Evolutionary conservation across 495 filamentous ascomycete species (phyloP).

Genomic region (Parathielavia appendiculata): DNA sequence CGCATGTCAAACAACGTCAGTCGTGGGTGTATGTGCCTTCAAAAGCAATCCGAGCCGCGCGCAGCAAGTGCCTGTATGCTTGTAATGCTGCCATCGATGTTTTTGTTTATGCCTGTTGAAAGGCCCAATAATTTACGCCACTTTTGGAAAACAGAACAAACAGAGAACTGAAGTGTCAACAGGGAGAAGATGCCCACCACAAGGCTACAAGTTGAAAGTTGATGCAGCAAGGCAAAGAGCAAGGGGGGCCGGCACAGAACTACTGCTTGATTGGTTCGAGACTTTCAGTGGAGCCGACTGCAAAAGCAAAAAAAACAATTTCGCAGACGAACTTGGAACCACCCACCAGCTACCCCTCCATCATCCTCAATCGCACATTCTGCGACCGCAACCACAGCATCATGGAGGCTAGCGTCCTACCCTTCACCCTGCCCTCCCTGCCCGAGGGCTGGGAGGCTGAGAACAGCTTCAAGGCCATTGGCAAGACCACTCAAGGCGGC

Average conservation of each 20-base stretch:
- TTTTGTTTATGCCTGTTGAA: slow-evolving; percentile 26
- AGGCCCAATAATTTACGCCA: slow-evolving; percentile 13
- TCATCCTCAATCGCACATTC: slow-evolving; percentile 3
- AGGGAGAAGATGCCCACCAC: neutral
- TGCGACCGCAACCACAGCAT: slow-evolving; percentile 12
- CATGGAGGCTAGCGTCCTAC: slow-evolving; percentile 38
- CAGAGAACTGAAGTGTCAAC: neutral
- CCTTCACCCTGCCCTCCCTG: slow-evolving; percentile 65
- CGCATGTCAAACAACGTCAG: neutral
- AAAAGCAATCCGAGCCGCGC: slow-evolving; percentile 78
- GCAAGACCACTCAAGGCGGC: slow-evolving; percentile 54
- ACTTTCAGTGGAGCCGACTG: slow-evolving; percentile 3
- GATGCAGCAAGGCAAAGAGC: slow-evolving; percentile 1
- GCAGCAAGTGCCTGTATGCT: slow-evolving; percentile 80
- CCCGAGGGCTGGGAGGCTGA: slow-evolving; percentile 80
- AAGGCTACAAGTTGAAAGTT: neutral
- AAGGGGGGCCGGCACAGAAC: neutral
- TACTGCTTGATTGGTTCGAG: slow-evolving; percentile 5
- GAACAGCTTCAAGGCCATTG: slow-evolving; percentile 83
- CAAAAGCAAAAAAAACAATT: slow-evolving; percentile 22
- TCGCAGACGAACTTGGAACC: neutral
- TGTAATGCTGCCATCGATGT: slow-evolving; percentile 54
- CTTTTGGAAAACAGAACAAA: neutral
- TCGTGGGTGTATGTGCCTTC: slow-evolving; percentile 47
- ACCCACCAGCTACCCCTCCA: slow-evolving; percentile 23